phyloP scores from a whole-genome alignment of 2,329 filamentous ascomycete species.

The Capronia coronata region DNA sequence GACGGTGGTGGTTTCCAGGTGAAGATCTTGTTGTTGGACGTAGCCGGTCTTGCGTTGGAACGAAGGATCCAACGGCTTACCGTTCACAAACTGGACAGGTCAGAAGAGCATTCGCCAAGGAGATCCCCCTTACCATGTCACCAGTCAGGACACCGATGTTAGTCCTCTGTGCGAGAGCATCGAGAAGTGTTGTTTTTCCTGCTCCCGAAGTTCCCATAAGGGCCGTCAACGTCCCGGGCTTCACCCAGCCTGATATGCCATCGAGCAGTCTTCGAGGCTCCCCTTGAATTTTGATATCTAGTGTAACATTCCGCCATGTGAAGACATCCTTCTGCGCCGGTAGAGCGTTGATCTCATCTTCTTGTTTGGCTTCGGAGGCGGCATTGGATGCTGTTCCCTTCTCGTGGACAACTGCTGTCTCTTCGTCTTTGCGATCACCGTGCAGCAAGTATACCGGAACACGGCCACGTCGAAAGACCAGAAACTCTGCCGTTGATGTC shows the following conservation, averaged over 20 bases:
- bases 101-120: background rate
- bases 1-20: conserved; percentile 59
- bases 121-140: conserved; percentile 43
- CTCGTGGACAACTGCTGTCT: conserved; percentile 21
- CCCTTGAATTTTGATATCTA: conserved; percentile 49
- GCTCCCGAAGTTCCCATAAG: conserved; percentile 59
- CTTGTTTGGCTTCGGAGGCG: conserved; percentile 43
- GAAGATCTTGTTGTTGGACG: conserved; percentile 61
- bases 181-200: conserved; percentile 57
- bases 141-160: conserved; percentile 59
- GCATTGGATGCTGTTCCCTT: conserved; percentile 29
- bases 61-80: conserved; percentile 48
- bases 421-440: conserved; percentile 24
- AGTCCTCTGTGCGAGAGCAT: conserved; percentile 50
- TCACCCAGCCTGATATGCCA: conserved; percentile 50
- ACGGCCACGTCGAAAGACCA: conserved; percentile 66
- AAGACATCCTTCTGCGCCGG: conserved; percentile 38
- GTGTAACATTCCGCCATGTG: conserved; percentile 51
- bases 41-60: conserved; percentile 63
- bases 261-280: conserved; percentile 54
- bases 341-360: conserved; percentile 27
- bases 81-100: conserved; percentile 48
- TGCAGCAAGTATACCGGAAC: conserved; percentile 43
- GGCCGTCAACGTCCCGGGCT: conserved; percentile 50
- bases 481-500: conserved; percentile 69